phyloP scores from a whole-genome alignment of 805 yeast genomes.

The Crinitomyces ghanaensis region DNA sequence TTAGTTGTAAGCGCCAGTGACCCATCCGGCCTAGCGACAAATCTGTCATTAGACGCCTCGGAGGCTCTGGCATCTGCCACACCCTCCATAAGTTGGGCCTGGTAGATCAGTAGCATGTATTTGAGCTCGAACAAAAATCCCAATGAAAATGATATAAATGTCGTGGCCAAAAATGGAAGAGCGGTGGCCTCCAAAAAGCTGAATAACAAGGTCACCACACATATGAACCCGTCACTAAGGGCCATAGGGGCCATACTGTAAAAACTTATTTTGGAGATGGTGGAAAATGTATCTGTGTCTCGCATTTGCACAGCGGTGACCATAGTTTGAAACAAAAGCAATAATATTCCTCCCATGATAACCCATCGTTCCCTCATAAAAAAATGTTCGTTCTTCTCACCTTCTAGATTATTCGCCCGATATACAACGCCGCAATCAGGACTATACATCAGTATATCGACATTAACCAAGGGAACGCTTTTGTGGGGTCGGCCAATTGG shows the following conservation, averaged over 20 bases:
- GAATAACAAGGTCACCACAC: slow-evolving; percentile 49
- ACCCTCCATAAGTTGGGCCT: slow-evolving; percentile 42
- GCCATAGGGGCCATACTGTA: slow-evolving; percentile 50
- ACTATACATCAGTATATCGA: slow-evolving; percentile 60
- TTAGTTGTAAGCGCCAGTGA: slow-evolving; percentile 5
- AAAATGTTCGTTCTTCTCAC: slow-evolving; percentile 44
- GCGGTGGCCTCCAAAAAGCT: slow-evolving; percentile 48
- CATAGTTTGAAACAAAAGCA: slow-evolving; percentile 43
- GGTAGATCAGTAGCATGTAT: slow-evolving; percentile 53
- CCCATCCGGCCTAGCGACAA: slow-evolving; percentile 18
- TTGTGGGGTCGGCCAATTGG: slow-evolving; percentile 76
- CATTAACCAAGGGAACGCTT: slow-evolving; percentile 41
- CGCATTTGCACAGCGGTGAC: slow-evolving; percentile 60
- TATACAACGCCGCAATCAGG: slow-evolving; percentile 77
- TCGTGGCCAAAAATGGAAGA: slow-evolving; percentile 55
- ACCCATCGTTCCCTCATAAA: slow-evolving; percentile 29
- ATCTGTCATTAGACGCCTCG: slow-evolving; percentile 11
- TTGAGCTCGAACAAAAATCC: slow-evolving; percentile 68
- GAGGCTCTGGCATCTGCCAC: slow-evolving; percentile 29
- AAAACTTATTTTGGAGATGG: slow-evolving; percentile 60
- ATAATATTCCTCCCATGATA: slow-evolving; percentile 33
- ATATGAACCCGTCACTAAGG: slow-evolving; percentile 56
- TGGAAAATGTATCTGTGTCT: slow-evolving; percentile 65
- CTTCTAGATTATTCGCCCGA: slow-evolving; percentile 30
- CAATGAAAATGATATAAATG: slow-evolving; percentile 56